Conservation (phyloP, 2,329 filamentous ascomycete species). For the Claviceps sp. region DNA sequence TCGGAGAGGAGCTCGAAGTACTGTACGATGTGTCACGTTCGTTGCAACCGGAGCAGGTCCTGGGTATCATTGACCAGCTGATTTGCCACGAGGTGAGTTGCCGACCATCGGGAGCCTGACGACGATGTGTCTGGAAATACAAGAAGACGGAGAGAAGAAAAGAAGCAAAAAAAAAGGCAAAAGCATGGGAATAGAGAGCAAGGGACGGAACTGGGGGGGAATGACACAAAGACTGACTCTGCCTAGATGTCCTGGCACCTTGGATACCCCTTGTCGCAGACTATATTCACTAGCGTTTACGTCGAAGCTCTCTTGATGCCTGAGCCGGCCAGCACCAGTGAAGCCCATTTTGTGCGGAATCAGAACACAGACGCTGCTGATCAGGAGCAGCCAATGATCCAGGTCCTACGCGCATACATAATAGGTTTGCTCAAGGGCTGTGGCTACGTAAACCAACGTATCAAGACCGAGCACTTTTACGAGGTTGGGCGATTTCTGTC, state of each 20-base stretch:
- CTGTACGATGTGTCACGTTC: constrained; percentile 60
- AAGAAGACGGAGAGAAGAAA: not conserved
- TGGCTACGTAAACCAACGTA: constrained; percentile 60
- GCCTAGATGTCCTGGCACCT: constrained; percentile 85
- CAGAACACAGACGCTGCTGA: constrained; percentile 16
- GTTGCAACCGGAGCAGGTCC: constrained; percentile 62
- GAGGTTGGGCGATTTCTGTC: constrained; percentile 42
- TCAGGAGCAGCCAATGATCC: constrained; percentile 33
- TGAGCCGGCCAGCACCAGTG: constrained; percentile 45
- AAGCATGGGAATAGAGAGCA: no score
- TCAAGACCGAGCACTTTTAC: constrained; percentile 77
- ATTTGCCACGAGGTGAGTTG: constrained; percentile 65
- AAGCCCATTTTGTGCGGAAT: constrained; percentile 48
- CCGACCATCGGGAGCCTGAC: not conserved
- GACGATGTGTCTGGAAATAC: not conserved
- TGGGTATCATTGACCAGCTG: constrained; percentile 90
- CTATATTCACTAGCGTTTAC: constrained; percentile 83
- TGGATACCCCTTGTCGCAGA: constrained; percentile 91
- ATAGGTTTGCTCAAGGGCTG: constrained; percentile 74
- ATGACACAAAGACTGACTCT: not conserved
- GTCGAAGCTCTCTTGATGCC: constrained; percentile 72
- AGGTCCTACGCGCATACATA: constrained; percentile 73
- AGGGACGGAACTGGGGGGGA: no score
- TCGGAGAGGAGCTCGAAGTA: constrained; percentile 71
- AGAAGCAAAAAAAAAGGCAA: not conserved